Base-by-base conservation (phyloP, 2,329 filamentous ascomycete species). In the Rhynchosporium agropyri region DNA sequence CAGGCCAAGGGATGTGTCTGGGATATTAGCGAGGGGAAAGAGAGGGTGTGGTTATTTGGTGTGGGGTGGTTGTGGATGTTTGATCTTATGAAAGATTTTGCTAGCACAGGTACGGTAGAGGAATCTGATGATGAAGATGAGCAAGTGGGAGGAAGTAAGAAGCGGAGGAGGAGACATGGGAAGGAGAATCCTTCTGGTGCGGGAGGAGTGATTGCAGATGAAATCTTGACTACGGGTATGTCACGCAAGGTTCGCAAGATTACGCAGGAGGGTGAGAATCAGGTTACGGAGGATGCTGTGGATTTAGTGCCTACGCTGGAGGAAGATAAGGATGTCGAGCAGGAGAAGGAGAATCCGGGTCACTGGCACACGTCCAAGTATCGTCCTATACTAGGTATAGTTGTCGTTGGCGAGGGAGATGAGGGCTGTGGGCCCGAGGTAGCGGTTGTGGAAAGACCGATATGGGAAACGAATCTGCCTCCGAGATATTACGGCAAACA, bases 61-160 rank as follows among this genome's bases (percentile, higher is more conserved):
- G 84, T 86, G 46, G 88, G 85, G 0, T 98, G 92, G 83, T 77
- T 99, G 29, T 92, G 91, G 78, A 98, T 98, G 93, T 85, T 99
- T 64, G 92, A 98, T 74, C 79, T 96, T 36, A 84, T 84, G 26
- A 83, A 84, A 71, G 89, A 97, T 74, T 82, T 95, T 55, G 64
- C 68, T 29, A 7, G 54, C 13, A 55, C 20, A 8, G 43, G 60
- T n/a, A 74, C 78, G 0, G 74, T 76, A 9, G 71, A 75, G 3
- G 63, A 54, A 10, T 40, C 72, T 63, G 42, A 72, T 71, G 61
- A 67, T 5, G 65, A 62, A 31, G 58, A 60, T 3, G 46, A 43
- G 33, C 56, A 46, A 68, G 74, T 53, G 72, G 76, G 71, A 77
- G 78, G 36, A 67, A 67, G 29, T 72, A 68, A 42, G 72, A 76